Percentiles rank a stretch among this genome's conserved stretches.
phyloP scores from a whole-genome alignment of 139 green algal genomes.

The Zygnema cylindricum region DNA sequence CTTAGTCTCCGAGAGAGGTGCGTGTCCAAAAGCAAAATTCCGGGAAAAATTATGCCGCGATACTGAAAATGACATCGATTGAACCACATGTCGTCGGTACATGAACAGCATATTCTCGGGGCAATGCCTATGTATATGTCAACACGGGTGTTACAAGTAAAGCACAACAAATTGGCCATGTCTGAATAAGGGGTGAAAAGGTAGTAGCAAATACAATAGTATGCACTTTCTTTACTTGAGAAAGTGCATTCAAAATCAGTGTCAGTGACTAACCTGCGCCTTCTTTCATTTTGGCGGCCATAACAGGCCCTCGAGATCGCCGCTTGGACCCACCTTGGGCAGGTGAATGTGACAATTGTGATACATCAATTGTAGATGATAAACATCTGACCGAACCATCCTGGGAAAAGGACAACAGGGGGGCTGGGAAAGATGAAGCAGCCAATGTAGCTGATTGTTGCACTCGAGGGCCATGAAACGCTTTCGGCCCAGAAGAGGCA shows the following conservation, averaged over 20 bases:
- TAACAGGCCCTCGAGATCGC: constrained; percentile 28
- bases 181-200: too few species aligned
- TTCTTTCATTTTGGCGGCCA: constrained; percentile 23
- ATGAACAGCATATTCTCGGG: too few species aligned
- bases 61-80: too few species aligned
- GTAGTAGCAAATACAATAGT: too few species aligned
- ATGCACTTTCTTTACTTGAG: too few species aligned
- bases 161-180: too few species aligned
- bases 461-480: neutral
- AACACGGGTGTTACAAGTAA: too few species aligned
- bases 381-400: neutral
- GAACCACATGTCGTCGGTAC: too few species aligned
- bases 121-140: too few species aligned
- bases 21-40: too few species aligned
- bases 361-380: neutral
- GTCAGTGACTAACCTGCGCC: constrained; percentile 1
- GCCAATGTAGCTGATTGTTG: neutral
- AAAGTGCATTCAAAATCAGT: too few species aligned
- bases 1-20: neutral
- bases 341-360: neutral
- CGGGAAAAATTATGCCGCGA: too few species aligned
- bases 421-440: neutral
- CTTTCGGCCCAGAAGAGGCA: neutral
- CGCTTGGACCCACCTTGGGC: neutral
- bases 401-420: neutral